Conservation (phyloP, 352 stramenopile genomes). For the Sclerospora graminicola region DNA sequence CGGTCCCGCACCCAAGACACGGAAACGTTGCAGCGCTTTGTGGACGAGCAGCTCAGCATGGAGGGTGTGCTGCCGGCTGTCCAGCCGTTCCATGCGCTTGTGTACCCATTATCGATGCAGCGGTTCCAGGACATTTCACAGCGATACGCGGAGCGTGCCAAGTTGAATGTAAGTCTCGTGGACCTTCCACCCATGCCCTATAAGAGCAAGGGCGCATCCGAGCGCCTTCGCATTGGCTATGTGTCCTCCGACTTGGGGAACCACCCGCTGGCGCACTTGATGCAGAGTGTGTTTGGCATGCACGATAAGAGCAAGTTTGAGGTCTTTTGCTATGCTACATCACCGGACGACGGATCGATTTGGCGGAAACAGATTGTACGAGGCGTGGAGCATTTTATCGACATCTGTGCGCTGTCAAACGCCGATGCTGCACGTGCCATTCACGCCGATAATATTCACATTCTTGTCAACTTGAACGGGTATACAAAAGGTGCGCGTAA, state of each 20-base stretch:
- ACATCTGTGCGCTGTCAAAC: conserved; percentile 59
- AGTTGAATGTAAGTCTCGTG: conserved; percentile 81
- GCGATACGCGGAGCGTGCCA: conserved; percentile 74
- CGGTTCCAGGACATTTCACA: conserved; percentile 66
- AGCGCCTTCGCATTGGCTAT: conserved; percentile 82
- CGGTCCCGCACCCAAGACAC: conserved; percentile 70
- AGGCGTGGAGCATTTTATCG: conserved; percentile 85
- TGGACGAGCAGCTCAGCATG: conserved; percentile 48
- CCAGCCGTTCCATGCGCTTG: conserved; percentile 89
- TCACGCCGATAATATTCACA: conserved; percentile 75
- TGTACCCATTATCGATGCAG: conserved; percentile 82
- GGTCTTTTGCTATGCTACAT: conserved; percentile 86
- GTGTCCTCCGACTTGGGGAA: conserved; percentile 89
- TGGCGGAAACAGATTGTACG: conserved; percentile 75
- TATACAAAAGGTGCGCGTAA: conserved; percentile 89
- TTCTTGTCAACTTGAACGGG: conserved; percentile 90
- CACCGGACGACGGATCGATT: conserved; percentile 59
- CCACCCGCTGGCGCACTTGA: conserved; percentile 86
- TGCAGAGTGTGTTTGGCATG: conserved; percentile 87
- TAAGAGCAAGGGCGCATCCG: conserved; percentile 47
- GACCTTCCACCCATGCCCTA: conserved; percentile 66
- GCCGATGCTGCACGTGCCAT: conserved; percentile 76
- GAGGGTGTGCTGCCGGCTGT: conserved; percentile 73
- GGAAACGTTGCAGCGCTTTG: conserved; percentile 43
- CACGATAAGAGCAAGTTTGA: conserved; percentile 84